These are phyloP conservation scores for Xylona heveae DNA, from an alignment of 495 filamentous ascomycete species.

Conservation along the genomic window DNA sequence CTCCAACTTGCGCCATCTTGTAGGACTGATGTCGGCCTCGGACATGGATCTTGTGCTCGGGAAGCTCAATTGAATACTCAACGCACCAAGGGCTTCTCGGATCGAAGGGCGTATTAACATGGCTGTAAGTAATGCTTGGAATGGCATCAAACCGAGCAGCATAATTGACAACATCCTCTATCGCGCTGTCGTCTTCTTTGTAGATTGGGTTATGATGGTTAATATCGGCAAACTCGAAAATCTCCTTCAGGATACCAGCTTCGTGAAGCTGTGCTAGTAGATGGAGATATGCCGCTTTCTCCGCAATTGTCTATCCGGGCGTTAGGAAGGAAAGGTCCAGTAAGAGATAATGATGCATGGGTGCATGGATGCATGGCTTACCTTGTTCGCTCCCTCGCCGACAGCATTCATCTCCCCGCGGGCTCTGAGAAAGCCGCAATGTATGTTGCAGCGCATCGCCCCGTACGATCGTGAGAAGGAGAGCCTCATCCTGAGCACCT, in stretches of 20 bases:
- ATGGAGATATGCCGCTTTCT: constrained; percentile 3
- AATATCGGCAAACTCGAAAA: too few relatives aligned
- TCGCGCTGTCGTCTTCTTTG: too few relatives aligned
- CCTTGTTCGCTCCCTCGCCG: constrained; percentile 1
- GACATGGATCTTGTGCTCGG: constrained; percentile 21
- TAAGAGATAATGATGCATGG: too few relatives aligned
- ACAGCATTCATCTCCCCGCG: constrained; percentile 1
- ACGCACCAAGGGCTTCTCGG: constrained; percentile 6
- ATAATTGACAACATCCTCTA: constrained; percentile 29
- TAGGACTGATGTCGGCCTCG: constrained; percentile 10
- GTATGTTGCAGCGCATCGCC: background rate
- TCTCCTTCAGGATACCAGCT: constrained; percentile 1
- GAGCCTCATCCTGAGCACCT: background rate
- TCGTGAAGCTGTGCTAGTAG: constrained; percentile 2
- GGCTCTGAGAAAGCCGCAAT: too few relatives aligned
- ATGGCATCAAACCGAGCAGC: constrained; percentile 22
- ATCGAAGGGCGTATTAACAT: constrained; percentile 5
- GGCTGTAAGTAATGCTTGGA: constrained; percentile 13
- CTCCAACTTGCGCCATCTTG: constrained; percentile 16
- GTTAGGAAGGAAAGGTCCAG: background rate
- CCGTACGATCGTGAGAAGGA: background rate
- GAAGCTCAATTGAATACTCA: constrained; percentile 18
- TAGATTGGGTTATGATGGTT: too few relatives aligned
- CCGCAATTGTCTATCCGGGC: background rate
- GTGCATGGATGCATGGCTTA: background rate